Evolutionary conservation across 2,329 filamentous ascomycete species (phyloP).

Genomic region (Penicillium fuscoglaucum): DNA sequence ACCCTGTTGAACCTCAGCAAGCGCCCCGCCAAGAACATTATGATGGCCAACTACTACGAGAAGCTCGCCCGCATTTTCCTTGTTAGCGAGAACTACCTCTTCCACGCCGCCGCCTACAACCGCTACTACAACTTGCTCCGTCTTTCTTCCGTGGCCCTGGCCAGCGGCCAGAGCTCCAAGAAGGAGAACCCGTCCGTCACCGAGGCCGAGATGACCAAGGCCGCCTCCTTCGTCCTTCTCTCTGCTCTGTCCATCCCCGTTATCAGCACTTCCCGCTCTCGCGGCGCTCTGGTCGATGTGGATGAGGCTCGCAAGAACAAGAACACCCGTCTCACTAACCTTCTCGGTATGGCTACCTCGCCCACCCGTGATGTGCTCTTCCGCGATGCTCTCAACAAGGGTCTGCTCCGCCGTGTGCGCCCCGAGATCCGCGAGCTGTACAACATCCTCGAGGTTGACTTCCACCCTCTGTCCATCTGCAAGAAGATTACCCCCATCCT

Average conservation of each 20-base stretch:
- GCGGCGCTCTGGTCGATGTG: conserved; percentile 92
- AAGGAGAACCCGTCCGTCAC: conserved; percentile 88
- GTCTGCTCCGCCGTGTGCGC: conserved; percentile 84
- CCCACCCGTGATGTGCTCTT: conserved; percentile 89
- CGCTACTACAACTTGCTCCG: conserved; percentile 96
- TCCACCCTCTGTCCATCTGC: conserved; percentile 98
- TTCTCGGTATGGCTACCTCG: conserved; percentile 87
- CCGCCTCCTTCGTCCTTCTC: conserved; percentile 91
- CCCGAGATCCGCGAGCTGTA: conserved; percentile 96
- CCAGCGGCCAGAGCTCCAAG: conserved; percentile 84
- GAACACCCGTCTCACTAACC: conserved; percentile 93
- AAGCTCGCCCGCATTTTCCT: conserved; percentile 98
- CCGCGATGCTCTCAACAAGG: conserved; percentile 94
- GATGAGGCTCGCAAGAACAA: conserved; percentile 98
- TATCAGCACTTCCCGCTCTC: conserved; percentile 96
- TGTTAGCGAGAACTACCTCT: conserved; percentile 98
- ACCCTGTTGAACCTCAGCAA: conserved; percentile 97
- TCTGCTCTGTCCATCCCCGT: conserved; percentile 97
- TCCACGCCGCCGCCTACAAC: conserved; percentile 97
- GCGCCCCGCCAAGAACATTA: conserved; percentile 95
- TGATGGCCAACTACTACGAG: conserved; percentile 99
- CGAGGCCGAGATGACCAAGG: conserved; percentile 88
- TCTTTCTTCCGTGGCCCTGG: conserved; percentile 80
- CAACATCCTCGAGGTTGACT: conserved; percentile 98
- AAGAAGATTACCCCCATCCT: conserved; percentile 98